Conservation (phyloP, 257 asterid genomes). For the Mentha longifolia region DNA sequence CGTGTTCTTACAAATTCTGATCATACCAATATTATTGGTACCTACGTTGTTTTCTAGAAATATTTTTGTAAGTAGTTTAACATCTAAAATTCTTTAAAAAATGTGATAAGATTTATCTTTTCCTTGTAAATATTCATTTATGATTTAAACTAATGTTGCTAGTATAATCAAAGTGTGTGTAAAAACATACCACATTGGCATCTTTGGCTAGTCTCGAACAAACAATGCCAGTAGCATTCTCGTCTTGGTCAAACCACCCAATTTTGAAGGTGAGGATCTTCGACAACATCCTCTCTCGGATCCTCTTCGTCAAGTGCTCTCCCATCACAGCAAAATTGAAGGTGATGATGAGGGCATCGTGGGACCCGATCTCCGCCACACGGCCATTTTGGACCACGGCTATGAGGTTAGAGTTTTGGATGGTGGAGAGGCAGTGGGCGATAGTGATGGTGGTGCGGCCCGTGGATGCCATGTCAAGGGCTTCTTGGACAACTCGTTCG, state of each 20-base stretch:
- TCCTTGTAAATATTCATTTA: too few relatives aligned
- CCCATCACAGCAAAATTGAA: conserved; percentile 97
- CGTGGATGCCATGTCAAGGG: conserved; percentile 51
- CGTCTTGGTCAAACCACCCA: conserved; percentile 91
- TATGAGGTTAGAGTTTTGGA: conserved; percentile 42
- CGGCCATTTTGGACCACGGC: conserved; percentile 52
- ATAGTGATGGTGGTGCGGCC: conserved; percentile 50
- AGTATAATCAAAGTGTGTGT: too few relatives aligned
- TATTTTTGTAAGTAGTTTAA: too few relatives aligned
- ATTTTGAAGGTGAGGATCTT: conserved; percentile 90
- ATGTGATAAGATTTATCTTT: too few relatives aligned
- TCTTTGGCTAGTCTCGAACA: conserved; percentile 92
- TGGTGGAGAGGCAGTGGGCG: conserved; percentile 57
- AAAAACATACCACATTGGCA: conserved; percentile 77
- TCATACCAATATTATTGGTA: too few relatives aligned
- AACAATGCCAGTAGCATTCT: conserved; percentile 76
- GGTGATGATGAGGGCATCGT: conserved; percentile 43
- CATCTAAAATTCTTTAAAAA: too few relatives aligned
- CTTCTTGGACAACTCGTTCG: conserved; percentile 55
- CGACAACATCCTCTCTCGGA: conserved; percentile 79
- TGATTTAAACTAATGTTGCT: too few relatives aligned
- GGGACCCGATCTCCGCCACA: conserved; percentile 51
- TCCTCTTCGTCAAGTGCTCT: conserved; percentile 80
- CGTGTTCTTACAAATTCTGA: too few relatives aligned
- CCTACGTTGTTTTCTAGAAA: too few relatives aligned